These are phyloP conservation scores for Rhododendron ferrugineum DNA, from an alignment of 148 eudicot genomes.

Conservation along the genomic window DNA sequence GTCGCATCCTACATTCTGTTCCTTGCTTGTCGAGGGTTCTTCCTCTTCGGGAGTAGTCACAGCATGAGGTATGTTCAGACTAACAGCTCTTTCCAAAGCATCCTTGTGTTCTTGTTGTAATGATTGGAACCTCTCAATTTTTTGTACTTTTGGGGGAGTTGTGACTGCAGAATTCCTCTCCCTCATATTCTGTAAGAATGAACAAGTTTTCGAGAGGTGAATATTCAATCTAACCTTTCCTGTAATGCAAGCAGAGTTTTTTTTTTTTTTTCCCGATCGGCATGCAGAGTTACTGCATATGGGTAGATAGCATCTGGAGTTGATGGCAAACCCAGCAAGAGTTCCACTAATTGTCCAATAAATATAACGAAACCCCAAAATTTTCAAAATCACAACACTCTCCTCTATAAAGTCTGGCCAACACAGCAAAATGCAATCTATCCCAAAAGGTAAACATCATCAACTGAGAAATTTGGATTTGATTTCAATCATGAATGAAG, in stretches of 20 bases:
- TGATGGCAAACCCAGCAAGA: not conserved
- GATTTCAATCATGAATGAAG: not conserved
- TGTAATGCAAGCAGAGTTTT: not conserved
- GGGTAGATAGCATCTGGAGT: not conserved
- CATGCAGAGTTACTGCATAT: not conserved
- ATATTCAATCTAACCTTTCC: not conserved
- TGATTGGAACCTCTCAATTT: conserved; percentile 57
- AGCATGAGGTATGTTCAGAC: conserved; percentile 81
- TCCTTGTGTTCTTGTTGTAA: conserved; percentile 78
- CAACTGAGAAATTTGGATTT: not conserved
- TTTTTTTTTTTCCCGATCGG: too few species aligned
- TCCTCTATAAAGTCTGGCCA: not conserved
- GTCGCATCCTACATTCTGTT: conserved; percentile 3
- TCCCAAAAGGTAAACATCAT: not conserved
- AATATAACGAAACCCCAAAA: not conserved
- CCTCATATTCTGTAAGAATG: conserved; percentile 43
- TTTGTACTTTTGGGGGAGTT: conserved; percentile 61
- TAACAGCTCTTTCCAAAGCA: conserved; percentile 83
- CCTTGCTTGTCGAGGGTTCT: conserved; percentile 15
- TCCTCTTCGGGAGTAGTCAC: conserved; percentile 27
- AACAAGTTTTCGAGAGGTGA: not conserved
- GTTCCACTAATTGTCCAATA: not conserved
- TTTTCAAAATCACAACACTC: not conserved
- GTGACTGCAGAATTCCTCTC: conserved; percentile 31
- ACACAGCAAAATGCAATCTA: not conserved